These are phyloP conservation scores for Neopestalotiopsis sp. DNA, from an alignment of 2,329 filamentous ascomycete genomes.

Conservation along the genomic window DNA sequence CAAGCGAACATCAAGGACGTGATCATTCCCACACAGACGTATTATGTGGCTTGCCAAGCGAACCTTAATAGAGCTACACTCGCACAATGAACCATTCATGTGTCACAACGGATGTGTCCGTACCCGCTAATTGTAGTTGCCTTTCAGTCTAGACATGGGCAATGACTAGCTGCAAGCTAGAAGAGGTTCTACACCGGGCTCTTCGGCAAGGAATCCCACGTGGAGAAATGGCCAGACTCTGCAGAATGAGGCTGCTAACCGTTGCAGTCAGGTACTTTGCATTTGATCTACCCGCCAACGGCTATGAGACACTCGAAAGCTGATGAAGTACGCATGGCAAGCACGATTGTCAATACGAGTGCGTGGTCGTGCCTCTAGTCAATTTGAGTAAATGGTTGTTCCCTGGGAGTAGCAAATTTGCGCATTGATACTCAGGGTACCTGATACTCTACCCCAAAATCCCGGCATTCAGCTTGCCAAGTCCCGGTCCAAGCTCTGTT, in stretches of 20 bases:
- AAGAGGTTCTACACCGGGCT: not conserved
- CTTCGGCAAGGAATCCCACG: not conserved
- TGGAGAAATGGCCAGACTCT: not conserved
- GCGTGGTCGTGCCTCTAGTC: not conserved
- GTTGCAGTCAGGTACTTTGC: not conserved
- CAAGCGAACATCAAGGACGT: not conserved
- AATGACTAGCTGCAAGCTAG: not conserved
- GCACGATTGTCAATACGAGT: not conserved
- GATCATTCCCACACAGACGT: not conserved
- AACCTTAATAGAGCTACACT: conserved; percentile 3
- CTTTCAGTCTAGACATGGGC: conserved; percentile 2
- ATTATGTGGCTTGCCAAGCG: conserved; percentile 15
- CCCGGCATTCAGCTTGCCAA: conserved; percentile 10
- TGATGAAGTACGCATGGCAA: too few species aligned
- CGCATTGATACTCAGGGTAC: not conserved
- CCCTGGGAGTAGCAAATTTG: not conserved
- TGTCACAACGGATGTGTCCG: not conserved
- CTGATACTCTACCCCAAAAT: not conserved
- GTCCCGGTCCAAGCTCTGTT: not conserved
- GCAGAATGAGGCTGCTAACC: not conserved
- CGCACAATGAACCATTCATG: not conserved
- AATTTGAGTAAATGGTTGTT: too few species aligned
- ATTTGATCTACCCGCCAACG: not conserved
- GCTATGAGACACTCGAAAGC: too few species aligned
- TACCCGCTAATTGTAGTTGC: conserved; percentile 1